These are phyloP conservation scores for Cucumis sativus DNA, from an alignment of 306 rosid genomes.

Conservation along the genomic window Cucumber_9930_V3 NC_026660.2:18556501-18557000, in stretches of 20 bases:
- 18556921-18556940: background rate
- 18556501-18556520: too few relatives aligned
- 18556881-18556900: slow-evolving; percentile 60
- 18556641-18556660: background rate
- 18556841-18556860: slow-evolving; percentile 50
- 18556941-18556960: background rate
- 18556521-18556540: too few relatives aligned
- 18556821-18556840: slow-evolving; percentile 60
- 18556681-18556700: background rate
- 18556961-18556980: background rate
- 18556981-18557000: background rate
- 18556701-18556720: background rate
- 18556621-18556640: background rate
- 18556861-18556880: slow-evolving; percentile 60
- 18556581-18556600: too few relatives aligned
- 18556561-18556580: too few relatives aligned
- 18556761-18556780: slow-evolving; percentile 4
- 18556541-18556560: too few relatives aligned
- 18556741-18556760: slow-evolving; percentile 6
- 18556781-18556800: slow-evolving; percentile 11
- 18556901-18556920: slow-evolving; percentile 7
- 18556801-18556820: slow-evolving; percentile 45
- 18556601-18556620: background rate
- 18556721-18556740: slow-evolving; percentile 19
- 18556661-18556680: background rate